Conservation (phyloP, 768 basidiomycete species). For the Ephemerocybe angulata region DNA sequence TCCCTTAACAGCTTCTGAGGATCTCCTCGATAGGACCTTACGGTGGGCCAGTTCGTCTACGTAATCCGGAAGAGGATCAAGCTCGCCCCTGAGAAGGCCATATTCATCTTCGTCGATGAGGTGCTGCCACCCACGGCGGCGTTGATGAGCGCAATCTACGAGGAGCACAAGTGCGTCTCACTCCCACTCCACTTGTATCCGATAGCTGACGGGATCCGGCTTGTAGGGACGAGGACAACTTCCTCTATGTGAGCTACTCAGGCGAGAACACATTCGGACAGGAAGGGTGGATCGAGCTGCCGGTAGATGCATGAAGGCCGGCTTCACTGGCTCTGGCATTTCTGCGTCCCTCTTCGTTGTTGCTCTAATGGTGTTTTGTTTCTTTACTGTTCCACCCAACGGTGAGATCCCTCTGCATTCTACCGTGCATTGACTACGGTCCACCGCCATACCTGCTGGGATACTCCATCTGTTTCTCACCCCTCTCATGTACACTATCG, state of each 20-base stretch:
- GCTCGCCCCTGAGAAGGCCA: slow-evolving; percentile 98
- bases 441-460: slow-evolving; percentile 1
- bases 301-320: slow-evolving; percentile 40
- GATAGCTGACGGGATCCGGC: background rate
- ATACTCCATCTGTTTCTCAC: background rate
- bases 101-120: slow-evolving; percentile 99
- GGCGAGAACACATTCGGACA: slow-evolving; percentile 95
- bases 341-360: background rate
- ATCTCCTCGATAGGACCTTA: slow-evolving; percentile 67
- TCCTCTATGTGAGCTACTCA: slow-evolving; percentile 97
- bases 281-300: slow-evolving; percentile 46
- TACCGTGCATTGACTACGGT: background rate
- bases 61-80: slow-evolving; percentile 99
- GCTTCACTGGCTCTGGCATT: background rate
- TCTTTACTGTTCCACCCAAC: background rate
- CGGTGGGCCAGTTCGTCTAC: slow-evolving; percentile 98
- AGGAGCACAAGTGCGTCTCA: slow-evolving; percentile 92
- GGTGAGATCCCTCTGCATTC: background rate
- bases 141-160: slow-evolving; percentile 97
- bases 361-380: too few relatives aligned
- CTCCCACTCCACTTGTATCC: background rate
- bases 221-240: slow-evolving; percentile 95
- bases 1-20: background rate
- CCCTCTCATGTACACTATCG: slow-evolving; percentile 2
- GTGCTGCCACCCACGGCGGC: slow-evolving; percentile 97